Base-by-base conservation (phyloP, 1,284 basidiomycete species). In the Schizophyllum amplum region DNA sequence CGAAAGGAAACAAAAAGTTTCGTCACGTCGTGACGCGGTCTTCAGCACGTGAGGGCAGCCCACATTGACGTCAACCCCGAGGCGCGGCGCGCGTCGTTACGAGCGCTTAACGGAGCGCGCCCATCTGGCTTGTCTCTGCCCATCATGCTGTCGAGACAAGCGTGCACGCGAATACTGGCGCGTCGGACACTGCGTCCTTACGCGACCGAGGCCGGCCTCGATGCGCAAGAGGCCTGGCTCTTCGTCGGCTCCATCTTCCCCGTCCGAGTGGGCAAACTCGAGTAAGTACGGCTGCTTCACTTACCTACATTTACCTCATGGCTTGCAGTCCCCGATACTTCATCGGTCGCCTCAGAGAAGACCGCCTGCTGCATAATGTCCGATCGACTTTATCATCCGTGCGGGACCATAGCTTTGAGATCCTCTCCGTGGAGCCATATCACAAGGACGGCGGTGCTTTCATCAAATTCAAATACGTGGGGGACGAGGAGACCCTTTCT, bases 391-490 rank as follows among this genome's bases (percentile, higher is more conserved):
- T 91, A n/a, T 69, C 75, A 7, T 61, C 67, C 17, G 74, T 87
- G 24, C 75, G 79, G 46, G 66, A 75, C 0, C 77, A 83, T 60
- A 73, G 71, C 42, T 89, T 91, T 66, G 71, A 74, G 42, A 68
- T 88, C 20, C 61, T 84, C 6, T 78, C 79, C 22, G 60, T 90
- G 4, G 75, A 87, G 54, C 82, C 83, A 13, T 78, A 86, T 60
- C 68, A 71, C 55, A 94, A 94, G 65, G 91, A 92, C 60, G 91
- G 92, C 5, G 94, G 94, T 6, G 87, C 93, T 4, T 95, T 95
- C 67, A 83, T 94, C 55, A 81, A 80, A 52, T 94, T 94, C 69
- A 74, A 77, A 21, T 95, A 89, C 65, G 71, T 71, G 33, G 67
- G 74, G 1, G 64, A 64, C n/a, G 71, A 80, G 20, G 64, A 63